Evolutionary conservation across 305 asterid genomes (phyloP).

Genomic region (Stenogyne calaminthoides): DNA sequence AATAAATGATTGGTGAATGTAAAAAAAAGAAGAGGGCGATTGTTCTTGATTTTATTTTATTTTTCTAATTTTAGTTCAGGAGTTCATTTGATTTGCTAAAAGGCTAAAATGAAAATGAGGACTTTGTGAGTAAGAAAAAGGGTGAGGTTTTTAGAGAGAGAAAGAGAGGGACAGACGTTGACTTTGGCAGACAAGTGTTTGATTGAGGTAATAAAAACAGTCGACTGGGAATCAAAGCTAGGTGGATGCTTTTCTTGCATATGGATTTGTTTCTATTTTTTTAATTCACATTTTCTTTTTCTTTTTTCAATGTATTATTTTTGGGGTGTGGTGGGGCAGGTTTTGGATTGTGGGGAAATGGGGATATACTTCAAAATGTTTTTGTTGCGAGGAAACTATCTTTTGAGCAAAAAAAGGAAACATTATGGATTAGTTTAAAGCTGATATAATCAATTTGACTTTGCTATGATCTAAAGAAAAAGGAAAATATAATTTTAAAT

Average conservation of each 20-base stretch:
- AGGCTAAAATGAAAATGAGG: slow-evolving; percentile 28
- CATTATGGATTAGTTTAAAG: neutral
- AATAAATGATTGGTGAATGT: neutral
- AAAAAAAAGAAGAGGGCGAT: neutral
- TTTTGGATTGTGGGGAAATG: neutral
- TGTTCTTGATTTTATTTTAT: neutral
- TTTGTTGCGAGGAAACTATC: neutral
- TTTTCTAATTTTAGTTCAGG: slow-evolving; percentile 17
- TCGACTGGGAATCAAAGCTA: slow-evolving; percentile 41
- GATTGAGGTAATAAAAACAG: slow-evolving; percentile 57
- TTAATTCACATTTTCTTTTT: neutral
- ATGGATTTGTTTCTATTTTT: slow-evolving; percentile 26
- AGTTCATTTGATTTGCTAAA: slow-evolving; percentile 24
- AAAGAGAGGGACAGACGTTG: slow-evolving; percentile 54
- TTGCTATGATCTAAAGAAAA: neutral
- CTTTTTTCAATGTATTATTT: neutral
- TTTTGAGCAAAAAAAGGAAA: neutral
- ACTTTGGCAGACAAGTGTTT: slow-evolving; percentile 42
- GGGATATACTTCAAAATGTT: neutral
- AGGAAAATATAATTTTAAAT: neutral
- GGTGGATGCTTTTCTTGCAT: slow-evolving; percentile 34
- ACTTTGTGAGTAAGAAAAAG: slow-evolving; percentile 22
- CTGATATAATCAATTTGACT: neutral
- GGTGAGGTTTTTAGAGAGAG: slow-evolving; percentile 30
- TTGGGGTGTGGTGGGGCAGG: neutral